phyloP scores from a whole-genome alignment of 768 basidiomycete species.

The Albatrellus ellisii region DNA sequence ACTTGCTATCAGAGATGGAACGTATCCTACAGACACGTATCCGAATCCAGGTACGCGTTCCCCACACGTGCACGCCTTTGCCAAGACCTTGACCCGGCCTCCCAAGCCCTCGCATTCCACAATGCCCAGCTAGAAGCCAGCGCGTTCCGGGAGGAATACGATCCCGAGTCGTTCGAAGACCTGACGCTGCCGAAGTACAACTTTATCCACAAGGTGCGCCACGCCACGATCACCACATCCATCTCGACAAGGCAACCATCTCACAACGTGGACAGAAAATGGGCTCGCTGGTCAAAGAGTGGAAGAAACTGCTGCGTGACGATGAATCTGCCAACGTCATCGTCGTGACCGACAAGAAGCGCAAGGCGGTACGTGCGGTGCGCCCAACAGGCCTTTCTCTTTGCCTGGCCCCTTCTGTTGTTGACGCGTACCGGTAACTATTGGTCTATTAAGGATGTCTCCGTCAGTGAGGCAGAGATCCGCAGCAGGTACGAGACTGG shows the following conservation, averaged over 20 bases:
- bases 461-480: conserved; percentile 61
- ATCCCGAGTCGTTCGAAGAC: conserved; percentile 69
- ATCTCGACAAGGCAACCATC: conserved; percentile 3
- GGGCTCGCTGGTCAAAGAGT: conserved; percentile 52
- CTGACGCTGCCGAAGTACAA: conserved; percentile 65
- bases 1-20: conserved; percentile 60
- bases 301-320: conserved; percentile 48
- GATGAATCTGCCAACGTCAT: conserved; percentile 54
- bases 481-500: conserved; percentile 50
- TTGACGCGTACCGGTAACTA: background rate
- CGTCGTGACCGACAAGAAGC: conserved; percentile 41
- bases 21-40: conserved; percentile 81
- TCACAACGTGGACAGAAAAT: conserved; percentile 20
- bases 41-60: conserved; percentile 68
- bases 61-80: background rate
- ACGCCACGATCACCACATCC: background rate
- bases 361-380: conserved; percentile 57
- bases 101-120: conserved; percentile 68
- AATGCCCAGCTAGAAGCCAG: conserved; percentile 85
- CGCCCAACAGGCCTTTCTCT: no score
- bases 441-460: conserved; percentile 35
- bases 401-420: background rate
- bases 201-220: conserved; percentile 63
- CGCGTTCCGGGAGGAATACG: conserved; percentile 86
- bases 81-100: conserved; percentile 3